phyloP scores from a whole-genome alignment of 495 filamentous ascomycete species.

The Penicillium malachiteum region DNA sequence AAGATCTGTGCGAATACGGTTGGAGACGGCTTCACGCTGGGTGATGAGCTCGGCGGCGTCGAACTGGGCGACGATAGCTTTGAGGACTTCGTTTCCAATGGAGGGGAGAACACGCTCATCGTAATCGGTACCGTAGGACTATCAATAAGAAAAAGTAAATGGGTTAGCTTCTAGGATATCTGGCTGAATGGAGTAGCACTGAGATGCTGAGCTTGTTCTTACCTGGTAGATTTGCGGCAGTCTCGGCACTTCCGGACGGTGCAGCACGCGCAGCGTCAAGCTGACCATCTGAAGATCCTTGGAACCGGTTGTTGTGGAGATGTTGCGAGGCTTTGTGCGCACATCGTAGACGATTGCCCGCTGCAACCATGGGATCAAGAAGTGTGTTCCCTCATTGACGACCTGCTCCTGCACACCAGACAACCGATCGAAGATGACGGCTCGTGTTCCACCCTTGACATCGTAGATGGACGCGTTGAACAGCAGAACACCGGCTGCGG shows the following conservation, averaged over 20 bases:
- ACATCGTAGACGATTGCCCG: conserved; percentile 96
- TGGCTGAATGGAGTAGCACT: neutral
- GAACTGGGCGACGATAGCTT: conserved; percentile 98
- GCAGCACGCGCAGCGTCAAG: conserved; percentile 92
- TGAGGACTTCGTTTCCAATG: conserved; percentile 99
- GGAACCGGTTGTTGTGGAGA: conserved; percentile 95
- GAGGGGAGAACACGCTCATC: conserved; percentile 99
- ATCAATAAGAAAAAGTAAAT: neutral
- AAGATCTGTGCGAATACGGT: conserved; percentile 93
- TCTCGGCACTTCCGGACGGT: conserved; percentile 87
- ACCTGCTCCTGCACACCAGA: conserved; percentile 91
- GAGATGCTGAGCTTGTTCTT: conserved; percentile 14
- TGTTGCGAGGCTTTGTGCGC: conserved; percentile 93
- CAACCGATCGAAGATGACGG: conserved; percentile 96
- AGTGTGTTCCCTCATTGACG: conserved; percentile 94
- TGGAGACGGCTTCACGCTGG: conserved; percentile 91
- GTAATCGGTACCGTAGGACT: conserved; percentile 90
- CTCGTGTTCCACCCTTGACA: conserved; percentile 87
- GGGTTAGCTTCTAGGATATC: neutral
- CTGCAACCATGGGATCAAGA: conserved; percentile 95
- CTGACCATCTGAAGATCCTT: conserved; percentile 99
- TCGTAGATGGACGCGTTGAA: conserved; percentile 86
- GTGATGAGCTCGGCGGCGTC: conserved; percentile 99
- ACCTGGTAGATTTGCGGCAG: conserved; percentile 99
- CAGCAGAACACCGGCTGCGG: conserved; percentile 59